Conservation (phyloP, 2,329 filamentous ascomycete species). For the Claviceps purpurea region DNA sequence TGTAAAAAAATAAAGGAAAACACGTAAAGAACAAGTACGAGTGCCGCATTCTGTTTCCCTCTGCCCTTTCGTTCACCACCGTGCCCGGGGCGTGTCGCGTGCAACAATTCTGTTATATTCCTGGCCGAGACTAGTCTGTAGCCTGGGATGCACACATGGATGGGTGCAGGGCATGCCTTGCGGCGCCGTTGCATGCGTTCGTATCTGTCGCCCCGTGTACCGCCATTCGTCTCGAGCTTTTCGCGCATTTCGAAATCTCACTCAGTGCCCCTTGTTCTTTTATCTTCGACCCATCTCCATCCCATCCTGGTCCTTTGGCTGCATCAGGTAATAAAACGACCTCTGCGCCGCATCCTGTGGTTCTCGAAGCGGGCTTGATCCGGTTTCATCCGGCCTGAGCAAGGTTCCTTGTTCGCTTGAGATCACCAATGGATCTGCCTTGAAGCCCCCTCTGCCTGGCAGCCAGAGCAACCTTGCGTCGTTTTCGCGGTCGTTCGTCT, state of each 20-base stretch:
- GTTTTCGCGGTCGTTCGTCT: too few species aligned
- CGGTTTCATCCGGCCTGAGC: neutral
- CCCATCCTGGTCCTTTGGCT: neutral
- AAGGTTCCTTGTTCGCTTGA: neutral
- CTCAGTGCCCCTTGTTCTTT: neutral
- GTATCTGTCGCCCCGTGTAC: too few species aligned
- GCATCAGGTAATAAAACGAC: neutral
- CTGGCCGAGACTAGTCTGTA: too few species aligned
- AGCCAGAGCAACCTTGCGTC: neutral
- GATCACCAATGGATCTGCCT: neutral
- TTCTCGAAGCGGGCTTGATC: neutral
- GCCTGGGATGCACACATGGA: too few species aligned
- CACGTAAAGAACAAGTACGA: too few species aligned
- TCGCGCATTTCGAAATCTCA: neutral
- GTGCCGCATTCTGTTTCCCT: too few species aligned
- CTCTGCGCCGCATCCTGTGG: neutral
- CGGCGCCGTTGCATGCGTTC: too few species aligned
- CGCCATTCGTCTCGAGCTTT: neutral
- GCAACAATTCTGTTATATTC: too few species aligned
- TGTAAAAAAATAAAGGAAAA: too few species aligned
- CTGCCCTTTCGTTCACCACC: too few species aligned
- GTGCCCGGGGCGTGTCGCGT: too few species aligned
- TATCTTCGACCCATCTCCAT: neutral
- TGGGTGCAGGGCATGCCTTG: too few species aligned
- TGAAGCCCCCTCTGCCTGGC: neutral